Evolutionary conservation across 208 protist genomes (phyloP).

Genomic region (Leishmania amazonensis): DNA sequence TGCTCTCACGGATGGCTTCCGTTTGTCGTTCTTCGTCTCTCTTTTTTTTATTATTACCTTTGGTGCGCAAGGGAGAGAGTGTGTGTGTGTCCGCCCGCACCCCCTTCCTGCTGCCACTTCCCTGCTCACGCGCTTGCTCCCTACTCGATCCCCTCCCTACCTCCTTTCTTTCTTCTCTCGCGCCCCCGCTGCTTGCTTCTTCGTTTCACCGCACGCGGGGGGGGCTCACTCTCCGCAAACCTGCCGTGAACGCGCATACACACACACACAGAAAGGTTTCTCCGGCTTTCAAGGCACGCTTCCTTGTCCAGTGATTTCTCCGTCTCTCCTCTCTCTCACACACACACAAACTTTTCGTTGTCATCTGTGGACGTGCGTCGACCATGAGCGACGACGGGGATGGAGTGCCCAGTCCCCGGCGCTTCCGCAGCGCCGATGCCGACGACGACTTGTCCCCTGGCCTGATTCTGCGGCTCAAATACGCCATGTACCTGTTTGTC

Average conservation of each 20-base stretch:
- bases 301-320: neutral
- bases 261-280: neutral
- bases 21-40: neutral
- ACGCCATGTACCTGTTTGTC: constrained; percentile 82
- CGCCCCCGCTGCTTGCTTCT: neutral
- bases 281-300: no score
- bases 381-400: constrained; percentile 23
- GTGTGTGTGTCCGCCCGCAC: no score
- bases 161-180: neutral
- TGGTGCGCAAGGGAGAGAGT: neutral
- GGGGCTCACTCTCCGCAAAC: neutral
- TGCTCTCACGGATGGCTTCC: neutral
- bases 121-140: neutral
- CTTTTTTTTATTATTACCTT: neutral
- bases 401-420: constrained; percentile 10
- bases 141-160: neutral
- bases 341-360: neutral
- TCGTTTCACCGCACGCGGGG: neutral
- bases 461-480: constrained; percentile 75
- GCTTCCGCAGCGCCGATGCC: constrained; percentile 36
- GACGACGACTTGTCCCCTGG: constrained; percentile 49
- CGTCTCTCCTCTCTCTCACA: no score
- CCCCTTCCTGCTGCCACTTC: neutral
- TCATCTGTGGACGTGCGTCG: neutral
- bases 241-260: neutral